These are phyloP conservation scores for Xylaria digitata DNA, from an alignment of 2,329 filamentous ascomycete genomes.

Conservation along the genomic window DNA sequence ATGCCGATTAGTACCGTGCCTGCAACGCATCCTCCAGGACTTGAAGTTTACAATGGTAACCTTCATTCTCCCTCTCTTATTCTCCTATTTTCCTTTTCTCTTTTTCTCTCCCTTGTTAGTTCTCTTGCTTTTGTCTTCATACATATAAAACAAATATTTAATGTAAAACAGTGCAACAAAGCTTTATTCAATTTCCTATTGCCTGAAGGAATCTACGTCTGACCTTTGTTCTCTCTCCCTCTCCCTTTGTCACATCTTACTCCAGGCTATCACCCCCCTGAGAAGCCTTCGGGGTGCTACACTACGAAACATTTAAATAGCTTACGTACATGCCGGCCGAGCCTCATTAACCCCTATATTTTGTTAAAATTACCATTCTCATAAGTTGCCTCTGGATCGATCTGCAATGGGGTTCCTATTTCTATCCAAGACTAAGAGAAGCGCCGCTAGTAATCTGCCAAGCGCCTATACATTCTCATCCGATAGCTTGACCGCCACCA, in stretches of 20 bases:
- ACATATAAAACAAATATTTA: background rate
- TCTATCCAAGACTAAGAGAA: constrained; percentile 38
- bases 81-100: background rate
- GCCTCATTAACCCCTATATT: constrained; percentile 24
- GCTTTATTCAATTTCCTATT: constrained; percentile 15
- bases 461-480: constrained; percentile 29
- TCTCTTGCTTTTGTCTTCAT: constrained; percentile 9
- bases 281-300: constrained; percentile 16
- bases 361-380: constrained; percentile 10
- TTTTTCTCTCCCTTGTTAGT: background rate
- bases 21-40: constrained; percentile 6
- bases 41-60: background rate
- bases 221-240: constrained; percentile 8
- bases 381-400: background rate
- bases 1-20: constrained; percentile 27
- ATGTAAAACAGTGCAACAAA: constrained; percentile 4
- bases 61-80: no score
- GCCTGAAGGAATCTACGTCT: background rate
- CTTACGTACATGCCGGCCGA: constrained; percentile 13
- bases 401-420: constrained; percentile 27
- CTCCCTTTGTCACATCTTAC: constrained; percentile 4
- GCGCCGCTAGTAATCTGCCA: constrained; percentile 19
- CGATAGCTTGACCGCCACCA: constrained; percentile 36
- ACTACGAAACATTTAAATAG: constrained; percentile 2
- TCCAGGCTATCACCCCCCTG: background rate